Evolutionary conservation across 1,284 basidiomycete genomes (phyloP), one percentile per base, ranked within the genome.

Genomic region (Marasmius sp.): DNA sequence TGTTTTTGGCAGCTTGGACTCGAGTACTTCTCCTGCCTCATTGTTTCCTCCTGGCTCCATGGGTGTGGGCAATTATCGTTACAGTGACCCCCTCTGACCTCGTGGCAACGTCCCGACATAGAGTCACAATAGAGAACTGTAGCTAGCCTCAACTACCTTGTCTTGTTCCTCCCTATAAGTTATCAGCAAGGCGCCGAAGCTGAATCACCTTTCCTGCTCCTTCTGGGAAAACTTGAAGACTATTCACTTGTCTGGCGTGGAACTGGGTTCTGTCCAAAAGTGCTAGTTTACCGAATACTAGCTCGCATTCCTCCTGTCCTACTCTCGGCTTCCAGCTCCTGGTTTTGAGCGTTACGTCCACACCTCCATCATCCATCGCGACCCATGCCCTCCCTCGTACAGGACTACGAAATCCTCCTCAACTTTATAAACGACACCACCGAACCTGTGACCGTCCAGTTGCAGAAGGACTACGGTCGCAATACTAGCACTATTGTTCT

Each of bases 351-450:
- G 16, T 49, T 53, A 38, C 38, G 33, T 38, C 38, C 22, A n/a
- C 50, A 33, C 27, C 47, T 27, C 27, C 37, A 10, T 34, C 58
- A 34, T 22, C 37, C 18, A 22, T 34, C 39, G 27, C 37, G 43
- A 43, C 27, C 45, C 60, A 79, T 79, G 78, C 77, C 78, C 58
- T 71, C 77, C 54, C 82, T 69, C 77, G 74, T 67, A 70, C 80
- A 75, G 79, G 76, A 71, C 63, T 88, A 87, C 74, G 87, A 88
- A 70, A 81, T 89, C 69, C 78, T 84, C 61, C 82, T 90, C 69
- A 85, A 87, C 72, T 82, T 90, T 70, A 83, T 81, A 61, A 90
- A 90, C 72, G 88, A 90, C 67, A 88, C 86, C 12, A 81, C 79
- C 66, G 85, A 87, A 68, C 81, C 78, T 58, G 82, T 86, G 61